phyloP scores from a whole-genome alignment of 768 basidiomycete species.

The Zangia roseola region DNA sequence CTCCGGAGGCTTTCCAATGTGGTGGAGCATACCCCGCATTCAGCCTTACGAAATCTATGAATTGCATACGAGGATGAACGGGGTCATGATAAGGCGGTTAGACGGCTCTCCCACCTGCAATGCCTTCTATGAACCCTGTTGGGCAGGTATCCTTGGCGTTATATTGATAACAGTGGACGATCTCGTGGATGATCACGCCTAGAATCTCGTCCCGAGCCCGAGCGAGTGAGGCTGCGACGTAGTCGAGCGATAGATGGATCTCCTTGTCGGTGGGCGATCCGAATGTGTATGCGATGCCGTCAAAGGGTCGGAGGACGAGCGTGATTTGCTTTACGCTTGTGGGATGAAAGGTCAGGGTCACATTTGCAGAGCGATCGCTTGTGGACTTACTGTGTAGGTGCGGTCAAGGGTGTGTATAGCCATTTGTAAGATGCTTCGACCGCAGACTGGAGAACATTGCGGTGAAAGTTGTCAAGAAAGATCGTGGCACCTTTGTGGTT shows the following conservation, averaged over 20 bases:
- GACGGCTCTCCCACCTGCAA: conserved; percentile 57
- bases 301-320: conserved; percentile 63
- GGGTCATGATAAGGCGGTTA: neutral
- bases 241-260: conserved; percentile 68
- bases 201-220: conserved; percentile 58
- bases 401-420: conserved; percentile 44
- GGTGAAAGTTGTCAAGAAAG: conserved; percentile 53
- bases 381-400: conserved; percentile 46
- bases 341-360: conserved; percentile 9
- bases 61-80: neutral
- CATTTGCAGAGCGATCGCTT: neutral
- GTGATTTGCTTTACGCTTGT: conserved; percentile 51
- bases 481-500: conserved; percentile 54
- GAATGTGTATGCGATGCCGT: conserved; percentile 67
- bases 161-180: conserved; percentile 79
- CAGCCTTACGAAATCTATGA: conserved; percentile 68
- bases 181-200: conserved; percentile 73
- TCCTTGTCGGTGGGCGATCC: conserved; percentile 63
- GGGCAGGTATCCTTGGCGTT: conserved; percentile 60
- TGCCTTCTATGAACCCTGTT: conserved; percentile 73
- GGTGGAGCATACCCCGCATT: conserved; percentile 58
- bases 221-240: conserved; percentile 46
- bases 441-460: conserved; percentile 36
- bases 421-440: conserved; percentile 40
- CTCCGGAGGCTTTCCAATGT: conserved; percentile 58